Base-by-base conservation (phyloP, 2,329 filamentous ascomycete species). In the Trichothecium roseum region DNA sequence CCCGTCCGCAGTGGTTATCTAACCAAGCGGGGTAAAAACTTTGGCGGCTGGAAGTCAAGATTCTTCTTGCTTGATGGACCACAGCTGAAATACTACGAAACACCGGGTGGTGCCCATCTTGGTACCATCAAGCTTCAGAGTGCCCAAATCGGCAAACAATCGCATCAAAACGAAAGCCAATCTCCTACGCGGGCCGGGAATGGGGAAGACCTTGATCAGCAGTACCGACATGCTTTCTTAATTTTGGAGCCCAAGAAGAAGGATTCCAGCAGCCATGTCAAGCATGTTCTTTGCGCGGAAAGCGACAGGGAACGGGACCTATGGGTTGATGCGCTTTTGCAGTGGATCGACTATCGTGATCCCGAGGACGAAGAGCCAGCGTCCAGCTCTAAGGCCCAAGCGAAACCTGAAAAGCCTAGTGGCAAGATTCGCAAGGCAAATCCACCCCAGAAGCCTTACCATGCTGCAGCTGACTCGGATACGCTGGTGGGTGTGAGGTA, bases 11-110 rank as follows among this genome's bases (percentile, higher is more conserved):
- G 80, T 52, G 91, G 91, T 8, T 98, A 96, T 56, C 64, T 98
- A 34, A 96, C 91, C 2, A 98, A 98, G 64, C 77, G 84, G 46
- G 91, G 91, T 33, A 98, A 98, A 68, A 96, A 96, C 51, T 98
- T 98, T 61, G 91, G 91, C 35, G 91, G 91, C 33, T 98, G 91
- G 91, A 98, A 98, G 60, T 88, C 87, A 9, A 63, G 75, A 24
- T 78, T 75, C 50, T 80, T 79, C 49, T 60, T 75, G 16, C 62
- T 77, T 10, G 71, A 76, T 35, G 71, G 73, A 0, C 70, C 72
- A n/a, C 59, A 65, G 8, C 50, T 98, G 48, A 87, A 83, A 49
- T 98, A 98, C 55, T 96, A 84, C 49, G 91, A 98, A 58, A 77
- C 82, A 2, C 87, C 86, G 3, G 88, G 89, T 33, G 91, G 91